phyloP scores from a whole-genome alignment of 192 early-diverging fungal species.

The Coemansia sp. region DNA sequence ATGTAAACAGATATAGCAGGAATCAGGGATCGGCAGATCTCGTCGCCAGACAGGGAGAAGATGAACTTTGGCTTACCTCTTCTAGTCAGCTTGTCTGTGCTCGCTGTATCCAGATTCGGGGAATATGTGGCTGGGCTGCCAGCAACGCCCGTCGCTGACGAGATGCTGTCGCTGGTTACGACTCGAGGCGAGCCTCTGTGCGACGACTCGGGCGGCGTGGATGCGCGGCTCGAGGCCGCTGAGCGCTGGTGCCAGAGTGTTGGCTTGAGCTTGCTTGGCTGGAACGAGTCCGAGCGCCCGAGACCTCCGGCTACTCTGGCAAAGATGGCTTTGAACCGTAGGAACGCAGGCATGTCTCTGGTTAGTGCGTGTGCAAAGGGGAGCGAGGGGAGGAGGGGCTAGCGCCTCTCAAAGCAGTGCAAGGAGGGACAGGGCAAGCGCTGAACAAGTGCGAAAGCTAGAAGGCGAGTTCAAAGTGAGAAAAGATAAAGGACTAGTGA shows the following conservation, averaged over 20 bases:
- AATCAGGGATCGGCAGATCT: background rate
- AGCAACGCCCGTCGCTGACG: constrained; percentile 5
- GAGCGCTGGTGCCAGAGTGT: constrained; percentile 44
- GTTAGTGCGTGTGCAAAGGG: background rate
- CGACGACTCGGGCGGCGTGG: constrained; percentile 27
- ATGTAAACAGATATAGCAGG: constrained; percentile 3
- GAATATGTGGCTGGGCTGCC: constrained; percentile 4
- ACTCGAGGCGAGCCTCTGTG: constrained; percentile 7
- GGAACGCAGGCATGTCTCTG: constrained; percentile 34
- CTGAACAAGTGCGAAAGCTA: background rate
- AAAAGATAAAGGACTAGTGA: background rate
- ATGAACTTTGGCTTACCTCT: constrained; percentile 6
- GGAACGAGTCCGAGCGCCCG: constrained; percentile 37
- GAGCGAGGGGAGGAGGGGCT: background rate
- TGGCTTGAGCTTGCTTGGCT: constrained; percentile 38
- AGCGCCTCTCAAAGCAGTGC: background rate
- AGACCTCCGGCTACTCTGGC: constrained; percentile 51
- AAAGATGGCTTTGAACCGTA: constrained; percentile 39
- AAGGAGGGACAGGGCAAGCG: background rate
- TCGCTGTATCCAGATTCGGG: constrained; percentile 24
- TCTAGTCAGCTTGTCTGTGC: constrained; percentile 9
- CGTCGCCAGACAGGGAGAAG: background rate
- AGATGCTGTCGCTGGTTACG: constrained; percentile 7
- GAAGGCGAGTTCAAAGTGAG: background rate
- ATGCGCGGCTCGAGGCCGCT: constrained; percentile 36